Percentiles rank a stretch among this genome's conserved stretches.
Evolutionary conservation across 352 stramenopile genomes (phyloP).

Genomic region (Globisporangium spiculum): DNA sequence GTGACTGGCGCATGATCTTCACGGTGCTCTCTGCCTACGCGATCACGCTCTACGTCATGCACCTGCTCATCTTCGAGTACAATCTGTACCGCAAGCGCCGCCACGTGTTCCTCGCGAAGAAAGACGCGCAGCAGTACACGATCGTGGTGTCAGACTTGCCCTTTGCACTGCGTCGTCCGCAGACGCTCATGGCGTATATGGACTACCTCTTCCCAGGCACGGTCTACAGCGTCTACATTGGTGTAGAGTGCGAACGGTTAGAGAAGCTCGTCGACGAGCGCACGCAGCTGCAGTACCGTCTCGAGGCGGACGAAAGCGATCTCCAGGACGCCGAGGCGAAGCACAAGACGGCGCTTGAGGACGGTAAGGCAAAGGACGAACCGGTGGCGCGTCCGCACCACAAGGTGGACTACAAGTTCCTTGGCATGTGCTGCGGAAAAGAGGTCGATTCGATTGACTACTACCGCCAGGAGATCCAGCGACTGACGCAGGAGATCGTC

Average conservation of each 20-base stretch:
- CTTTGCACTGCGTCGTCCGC: constrained; percentile 38
- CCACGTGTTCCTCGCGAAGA: constrained; percentile 31
- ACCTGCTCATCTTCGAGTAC: constrained; percentile 54
- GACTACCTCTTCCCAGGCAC: constrained; percentile 60
- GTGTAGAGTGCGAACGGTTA: constrained; percentile 58
- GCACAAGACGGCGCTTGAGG: constrained; percentile 16
- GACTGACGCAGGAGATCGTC: constrained; percentile 50
- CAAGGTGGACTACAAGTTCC: constrained; percentile 36
- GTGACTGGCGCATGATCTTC: constrained; percentile 64
- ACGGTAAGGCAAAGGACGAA: constrained; percentile 19
- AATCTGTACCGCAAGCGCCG: constrained; percentile 21
- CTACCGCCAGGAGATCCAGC: constrained; percentile 45
- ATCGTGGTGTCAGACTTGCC: constrained; percentile 71
- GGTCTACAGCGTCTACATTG: constrained; percentile 69
- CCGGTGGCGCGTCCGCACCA: constrained; percentile 35
- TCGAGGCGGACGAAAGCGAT: constrained; percentile 50
- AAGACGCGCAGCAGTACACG: constrained; percentile 67
- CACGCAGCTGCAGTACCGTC: constrained; percentile 39
- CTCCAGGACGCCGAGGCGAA: constrained; percentile 29
- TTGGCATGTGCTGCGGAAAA: constrained; percentile 42
- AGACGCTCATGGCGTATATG: constrained; percentile 67
- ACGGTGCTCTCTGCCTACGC: constrained; percentile 50
- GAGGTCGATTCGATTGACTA: constrained; percentile 64
- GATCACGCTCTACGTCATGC: constrained; percentile 56
- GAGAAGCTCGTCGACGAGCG: constrained; percentile 58